Conservation (phyloP, 352 stramenopile genomes). For the Phytophthora pisi region DNA sequence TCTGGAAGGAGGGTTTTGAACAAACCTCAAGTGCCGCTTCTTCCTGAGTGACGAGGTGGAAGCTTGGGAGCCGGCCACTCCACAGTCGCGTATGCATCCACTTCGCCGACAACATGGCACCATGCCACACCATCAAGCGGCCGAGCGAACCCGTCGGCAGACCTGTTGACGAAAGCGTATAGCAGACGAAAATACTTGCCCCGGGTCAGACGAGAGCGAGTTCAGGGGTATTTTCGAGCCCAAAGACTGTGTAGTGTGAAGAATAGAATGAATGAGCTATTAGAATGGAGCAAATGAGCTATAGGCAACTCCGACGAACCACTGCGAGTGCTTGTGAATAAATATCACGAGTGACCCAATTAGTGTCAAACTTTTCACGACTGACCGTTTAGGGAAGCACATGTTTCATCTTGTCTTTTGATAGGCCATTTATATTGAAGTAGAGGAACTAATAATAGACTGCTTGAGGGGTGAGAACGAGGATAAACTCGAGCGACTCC, state of each 20-base stretch:
- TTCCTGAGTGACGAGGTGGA: conserved; percentile 36
- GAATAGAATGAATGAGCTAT: not conserved
- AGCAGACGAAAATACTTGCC: conserved; percentile 22
- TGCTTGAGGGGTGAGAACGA: no score
- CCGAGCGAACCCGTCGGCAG: not conserved
- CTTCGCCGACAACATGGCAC: conserved; percentile 31
- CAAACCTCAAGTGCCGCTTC: conserved; percentile 41
- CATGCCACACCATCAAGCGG: conserved; percentile 1
- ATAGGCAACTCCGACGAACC: not conserved
- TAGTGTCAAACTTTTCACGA: no score
- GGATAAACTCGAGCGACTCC: no score
- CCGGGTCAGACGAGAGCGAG: not conserved
- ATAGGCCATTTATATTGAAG: no score
- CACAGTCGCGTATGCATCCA: conserved; percentile 50
- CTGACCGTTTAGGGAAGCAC: no score
- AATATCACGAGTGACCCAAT: no score
- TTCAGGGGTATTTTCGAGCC: not conserved
- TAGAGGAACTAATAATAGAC: no score
- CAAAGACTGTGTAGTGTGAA: not conserved
- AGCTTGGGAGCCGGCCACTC: conserved; percentile 54
- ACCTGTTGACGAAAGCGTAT: not conserved
- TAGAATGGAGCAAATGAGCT: not conserved
- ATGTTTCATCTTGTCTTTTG: no score
- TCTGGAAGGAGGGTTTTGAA: not conserved
- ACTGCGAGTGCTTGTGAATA: no score